Evolutionary conservation across 345 rosid genomes (phyloP), one percentile per base, ranked within the genome.

Genomic region (Aethionema arabicum): DNA sequence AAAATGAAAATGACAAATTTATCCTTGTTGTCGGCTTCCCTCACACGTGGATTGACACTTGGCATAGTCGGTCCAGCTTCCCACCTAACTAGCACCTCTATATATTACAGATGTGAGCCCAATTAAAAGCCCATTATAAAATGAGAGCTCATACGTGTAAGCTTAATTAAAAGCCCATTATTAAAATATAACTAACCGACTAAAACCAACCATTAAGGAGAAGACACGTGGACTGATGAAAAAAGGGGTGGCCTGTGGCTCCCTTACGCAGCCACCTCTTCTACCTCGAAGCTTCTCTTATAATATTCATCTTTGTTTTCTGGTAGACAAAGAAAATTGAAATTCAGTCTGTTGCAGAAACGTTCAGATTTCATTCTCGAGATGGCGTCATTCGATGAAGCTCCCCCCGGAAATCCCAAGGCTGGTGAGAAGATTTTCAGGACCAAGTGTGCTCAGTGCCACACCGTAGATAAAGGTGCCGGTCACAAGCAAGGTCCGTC

Each of bases 401-500:
- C 96, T 14, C 96, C 98, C 1, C 81, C 95, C 3, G 96, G 96
- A 31, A 30, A 89, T 52, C n/a, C 76, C 0, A 80, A 82, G 61
- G 70, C 74, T 38, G 95, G 98, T 31, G 96, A 85, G 76, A 92
- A 92, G 76, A 89, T 85, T 74, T 92, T 89, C 82, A 82, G 72
- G 79, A 89, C 82, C 41, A 92, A 92, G 38, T 72, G 76, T 48
- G 76, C 76, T 3, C 76, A 72, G 68, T 72, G 76, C 33, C 76
- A 72, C 79, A 91, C 98, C 74, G 98, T 83, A 59, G 98, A 91
- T 0, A 80, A 91, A 77, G 96, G 98, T 53, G 91, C 95, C 16
- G 98, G 98, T 72, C 98, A 91, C 79, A 91, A 91, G 74, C 96
- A 91, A 81, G 98, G 98, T 86, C 3, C 52, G 69, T 39, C 11